Percentiles rank a stretch among this genome's conserved stretches.
phyloP scores from a whole-genome alignment of 352 stramenopile genomes.

The Phytophthora cajani region DNA sequence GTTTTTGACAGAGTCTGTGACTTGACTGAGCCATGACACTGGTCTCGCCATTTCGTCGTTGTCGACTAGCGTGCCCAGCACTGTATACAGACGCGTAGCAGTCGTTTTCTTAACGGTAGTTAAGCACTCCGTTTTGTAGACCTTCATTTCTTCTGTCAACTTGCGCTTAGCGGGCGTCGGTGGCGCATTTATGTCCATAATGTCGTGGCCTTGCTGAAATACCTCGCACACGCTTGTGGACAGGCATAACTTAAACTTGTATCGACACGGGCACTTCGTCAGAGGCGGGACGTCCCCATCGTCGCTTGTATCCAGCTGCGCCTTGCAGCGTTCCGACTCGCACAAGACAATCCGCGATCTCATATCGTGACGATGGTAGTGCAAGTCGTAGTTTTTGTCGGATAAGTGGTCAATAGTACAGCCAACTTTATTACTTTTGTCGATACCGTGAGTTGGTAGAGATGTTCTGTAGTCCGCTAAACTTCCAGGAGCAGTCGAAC shows the following conservation, averaged over 20 bases:
- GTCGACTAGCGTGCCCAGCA: not conserved
- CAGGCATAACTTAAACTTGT: not conserved
- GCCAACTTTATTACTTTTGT: not conserved
- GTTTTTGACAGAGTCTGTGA: slow-evolving; percentile 15
- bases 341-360: not conserved
- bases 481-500: not conserved
- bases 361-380: not conserved
- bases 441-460: not conserved
- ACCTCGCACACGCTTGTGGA: not conserved
- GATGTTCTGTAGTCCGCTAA: not conserved
- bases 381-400: not conserved
- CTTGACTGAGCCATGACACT: not conserved
- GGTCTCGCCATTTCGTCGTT: not conserved
- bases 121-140: not conserved
- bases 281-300: not conserved
- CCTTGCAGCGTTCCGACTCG: not conserved
- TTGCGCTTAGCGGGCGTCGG: not conserved
- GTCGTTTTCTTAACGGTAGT: not conserved
- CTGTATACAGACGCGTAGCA: not conserved
- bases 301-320: not conserved
- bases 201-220: not conserved
- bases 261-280: not conserved
- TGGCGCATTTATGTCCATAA: not conserved
- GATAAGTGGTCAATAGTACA: not conserved
- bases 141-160: slow-evolving; percentile 10